Percentiles rank a stretch among this genome's conserved stretches.
Conservation (phyloP, 192 early-diverging fungal species). For the Coemansia sp. region DNA sequence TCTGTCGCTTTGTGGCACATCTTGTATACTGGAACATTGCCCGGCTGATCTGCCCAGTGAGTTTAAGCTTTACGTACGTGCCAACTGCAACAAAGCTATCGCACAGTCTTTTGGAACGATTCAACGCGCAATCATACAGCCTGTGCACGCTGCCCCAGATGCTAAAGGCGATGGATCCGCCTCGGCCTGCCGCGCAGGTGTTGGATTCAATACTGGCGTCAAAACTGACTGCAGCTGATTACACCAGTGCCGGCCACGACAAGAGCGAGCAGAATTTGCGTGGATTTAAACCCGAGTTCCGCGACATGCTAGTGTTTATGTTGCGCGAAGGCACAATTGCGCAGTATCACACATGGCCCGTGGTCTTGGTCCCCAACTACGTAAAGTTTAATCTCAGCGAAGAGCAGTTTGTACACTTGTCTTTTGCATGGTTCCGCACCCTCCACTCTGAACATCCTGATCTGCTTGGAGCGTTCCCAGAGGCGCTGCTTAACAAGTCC, state of each 20-base stretch:
- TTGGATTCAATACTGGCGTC: constrained; percentile 21
- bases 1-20: constrained; percentile 87
- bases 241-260: constrained; percentile 22
- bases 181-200: constrained; percentile 36
- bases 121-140: constrained; percentile 13
- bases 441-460: constrained; percentile 49
- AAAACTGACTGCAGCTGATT: constrained; percentile 40
- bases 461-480: constrained; percentile 44
- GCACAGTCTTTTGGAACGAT: constrained; percentile 2
- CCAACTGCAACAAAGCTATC: constrained; percentile 5
- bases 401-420: constrained; percentile 44
- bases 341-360: constrained; percentile 80
- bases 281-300: constrained; percentile 64
- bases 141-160: constrained; percentile 40
- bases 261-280: constrained; percentile 20
- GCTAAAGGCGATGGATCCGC: constrained; percentile 38
- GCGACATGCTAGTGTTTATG: constrained; percentile 82
- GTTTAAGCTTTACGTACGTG: constrained; percentile 75
- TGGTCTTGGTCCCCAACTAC: constrained; percentile 63
- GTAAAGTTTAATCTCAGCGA: constrained; percentile 52
- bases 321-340: constrained; percentile 73
- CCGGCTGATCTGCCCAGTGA: constrained; percentile 83
- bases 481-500: constrained; percentile 31
- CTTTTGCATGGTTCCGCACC: constrained; percentile 44
- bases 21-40: constrained; percentile 93